Percentiles rank a stretch among this genome's conserved stretches.
These are phyloP conservation scores for Ogataea pini DNA, from an alignment of 805 yeast genomes.

Conservation along the genomic window DNA sequence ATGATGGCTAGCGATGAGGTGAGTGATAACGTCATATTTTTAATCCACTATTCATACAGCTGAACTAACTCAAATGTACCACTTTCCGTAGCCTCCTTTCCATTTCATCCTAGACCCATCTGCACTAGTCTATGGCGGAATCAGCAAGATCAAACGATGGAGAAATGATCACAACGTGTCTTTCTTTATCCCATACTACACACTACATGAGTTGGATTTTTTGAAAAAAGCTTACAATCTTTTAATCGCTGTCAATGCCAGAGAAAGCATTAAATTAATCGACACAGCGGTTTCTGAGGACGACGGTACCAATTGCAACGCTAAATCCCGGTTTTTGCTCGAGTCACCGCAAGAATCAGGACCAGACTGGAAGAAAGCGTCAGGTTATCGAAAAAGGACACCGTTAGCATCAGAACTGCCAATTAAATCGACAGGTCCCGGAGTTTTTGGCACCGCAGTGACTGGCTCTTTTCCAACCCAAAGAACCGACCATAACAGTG, in stretches of 20 bases:
- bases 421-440: slow-evolving; percentile 14
- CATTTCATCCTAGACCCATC: slow-evolving; percentile 65
- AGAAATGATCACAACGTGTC: slow-evolving; percentile 41
- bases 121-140: slow-evolving; percentile 61
- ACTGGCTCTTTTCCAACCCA: background rate
- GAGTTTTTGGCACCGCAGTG: slow-evolving; percentile 12
- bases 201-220: slow-evolving; percentile 61
- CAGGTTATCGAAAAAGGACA: slow-evolving; percentile 43
- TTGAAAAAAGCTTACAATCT: slow-evolving; percentile 52
- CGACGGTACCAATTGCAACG: slow-evolving; percentile 1
- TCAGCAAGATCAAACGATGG: slow-evolving; percentile 70
- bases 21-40: background rate
- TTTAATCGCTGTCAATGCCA: slow-evolving; percentile 61
- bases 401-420: slow-evolving; percentile 45
- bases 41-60: no score
- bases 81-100: slow-evolving; percentile 6
- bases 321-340: slow-evolving; percentile 34
- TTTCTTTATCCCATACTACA: slow-evolving; percentile 55
- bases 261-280: slow-evolving; percentile 63
- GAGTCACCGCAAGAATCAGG: slow-evolving; percentile 46
- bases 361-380: slow-evolving; percentile 52
- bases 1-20: slow-evolving; percentile 4
- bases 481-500: background rate
- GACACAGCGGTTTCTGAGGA: slow-evolving; percentile 39
- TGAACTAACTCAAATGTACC: background rate